A percentile compares a stretch with the other conserved stretches of the same genome.
These are phyloP conservation scores for Sugiyamaella chiloensis DNA, from an alignment of 805 yeast genomes.

Conservation along the genomic window DNA sequence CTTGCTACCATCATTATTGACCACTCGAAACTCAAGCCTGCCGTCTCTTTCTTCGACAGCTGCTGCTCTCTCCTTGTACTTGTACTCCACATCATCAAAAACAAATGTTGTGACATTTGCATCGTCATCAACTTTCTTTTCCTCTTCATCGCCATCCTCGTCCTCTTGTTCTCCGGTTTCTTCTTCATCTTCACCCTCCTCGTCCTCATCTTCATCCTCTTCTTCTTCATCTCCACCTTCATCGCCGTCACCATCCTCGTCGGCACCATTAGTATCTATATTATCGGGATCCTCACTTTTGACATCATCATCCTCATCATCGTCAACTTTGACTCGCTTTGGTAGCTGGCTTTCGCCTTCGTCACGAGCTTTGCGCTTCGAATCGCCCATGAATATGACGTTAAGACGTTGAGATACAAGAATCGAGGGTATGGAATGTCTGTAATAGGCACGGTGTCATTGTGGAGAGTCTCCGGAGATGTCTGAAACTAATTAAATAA, in stretches of 20 bases:
- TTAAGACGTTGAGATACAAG: too few relatives aligned
- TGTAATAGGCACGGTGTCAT: too few relatives aligned
- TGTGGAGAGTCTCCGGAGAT: too few relatives aligned
- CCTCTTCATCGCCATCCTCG: constrained; percentile 24
- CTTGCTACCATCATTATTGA: constrained; percentile 84
- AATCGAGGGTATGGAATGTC: too few relatives aligned
- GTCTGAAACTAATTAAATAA: too few relatives aligned
- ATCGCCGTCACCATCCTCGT: constrained; percentile 5
- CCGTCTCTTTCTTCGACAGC: constrained; percentile 93
- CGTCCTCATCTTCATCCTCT: constrained; percentile 15
- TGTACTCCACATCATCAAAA: constrained; percentile 75
- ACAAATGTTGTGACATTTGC: constrained; percentile 47
- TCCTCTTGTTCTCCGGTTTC: constrained; percentile 30
- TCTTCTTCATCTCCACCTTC: constrained; percentile 10
- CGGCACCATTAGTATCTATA: constrained; percentile 2
- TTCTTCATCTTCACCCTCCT: constrained; percentile 26
- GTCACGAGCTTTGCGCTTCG: constrained; percentile 31
- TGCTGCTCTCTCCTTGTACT: constrained; percentile 88
- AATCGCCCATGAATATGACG: constrained; percentile 28
- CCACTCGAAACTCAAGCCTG: constrained; percentile 91
- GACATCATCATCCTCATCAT: constrained; percentile 20
- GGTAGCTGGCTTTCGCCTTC: constrained; percentile 13
- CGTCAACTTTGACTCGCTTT: constrained; percentile 18
- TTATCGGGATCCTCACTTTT: constrained; percentile 6
- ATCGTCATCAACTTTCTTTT: constrained; percentile 27